phyloP scores from a whole-genome alignment of 164 flowering plant species.

The Chimonanthus praecox region DNA sequence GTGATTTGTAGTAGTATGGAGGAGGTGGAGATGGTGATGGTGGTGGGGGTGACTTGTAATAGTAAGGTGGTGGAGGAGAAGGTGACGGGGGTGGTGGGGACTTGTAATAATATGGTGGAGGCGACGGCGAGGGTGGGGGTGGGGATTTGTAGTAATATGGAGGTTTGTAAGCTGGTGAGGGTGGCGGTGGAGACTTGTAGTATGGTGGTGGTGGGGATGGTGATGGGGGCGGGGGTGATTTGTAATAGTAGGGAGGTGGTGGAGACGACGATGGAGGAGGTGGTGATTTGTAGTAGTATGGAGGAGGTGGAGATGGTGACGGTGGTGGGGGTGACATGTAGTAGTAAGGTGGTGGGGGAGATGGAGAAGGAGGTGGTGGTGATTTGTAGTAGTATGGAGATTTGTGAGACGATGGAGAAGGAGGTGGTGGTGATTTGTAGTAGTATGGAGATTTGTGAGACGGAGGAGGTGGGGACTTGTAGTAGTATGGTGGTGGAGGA shows the following conservation, averaged over 20 bases:
- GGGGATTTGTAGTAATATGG: not conserved
- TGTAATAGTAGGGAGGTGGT: conserved; percentile 23
- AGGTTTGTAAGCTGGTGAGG: not conserved
- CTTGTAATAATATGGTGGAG: too few species aligned
- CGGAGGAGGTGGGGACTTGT: too few species aligned
- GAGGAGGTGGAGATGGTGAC: too few species aligned
- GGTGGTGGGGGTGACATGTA: conserved; percentile 4
- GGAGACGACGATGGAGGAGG: conserved; percentile 9
- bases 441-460: too few species aligned
- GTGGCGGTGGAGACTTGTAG: not conserved
- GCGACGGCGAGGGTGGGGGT: too few species aligned
- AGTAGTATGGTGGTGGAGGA: not conserved
- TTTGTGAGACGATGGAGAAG: too few species aligned
- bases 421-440: too few species aligned
- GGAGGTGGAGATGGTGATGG: conserved; percentile 24
- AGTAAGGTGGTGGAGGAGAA: not conserved
- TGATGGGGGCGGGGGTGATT: not conserved
- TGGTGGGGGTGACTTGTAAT: not conserved
- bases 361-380: not conserved
- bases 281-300: too few species aligned
- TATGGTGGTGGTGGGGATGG: not conserved
- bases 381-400: conserved; percentile 23
- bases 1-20: conserved; percentile 1
- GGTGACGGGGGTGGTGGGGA: not conserved
- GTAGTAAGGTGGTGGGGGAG: conserved; percentile 8